A percentile compares a stretch with the other conserved stretches of the same genome.
These are phyloP conservation scores for Psilocybe sp. DNA, from an alignment of 768 basidiomycete genomes.

Conservation along the genomic window DNA sequence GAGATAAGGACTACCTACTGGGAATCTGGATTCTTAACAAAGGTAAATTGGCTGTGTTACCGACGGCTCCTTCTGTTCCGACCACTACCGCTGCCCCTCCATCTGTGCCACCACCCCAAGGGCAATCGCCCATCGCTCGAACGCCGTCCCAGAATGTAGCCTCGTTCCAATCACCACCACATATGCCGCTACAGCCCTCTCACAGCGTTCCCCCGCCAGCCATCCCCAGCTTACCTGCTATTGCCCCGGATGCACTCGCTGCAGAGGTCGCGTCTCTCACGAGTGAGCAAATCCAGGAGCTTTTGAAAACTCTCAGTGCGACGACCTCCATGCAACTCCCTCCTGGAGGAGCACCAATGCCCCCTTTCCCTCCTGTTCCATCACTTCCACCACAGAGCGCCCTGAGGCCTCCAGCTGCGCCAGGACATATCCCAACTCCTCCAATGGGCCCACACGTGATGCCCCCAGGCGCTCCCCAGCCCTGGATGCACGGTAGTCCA, in stretches of 20 bases:
- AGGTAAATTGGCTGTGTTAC: constrained; percentile 63
- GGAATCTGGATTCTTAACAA: constrained; percentile 86
- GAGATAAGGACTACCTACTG: constrained; percentile 66
- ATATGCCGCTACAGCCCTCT: constrained; percentile 7
- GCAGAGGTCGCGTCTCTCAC: constrained; percentile 73
- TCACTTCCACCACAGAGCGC: too few relatives aligned
- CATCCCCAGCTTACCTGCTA: constrained; percentile 28
- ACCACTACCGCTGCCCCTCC: constrained; percentile 17
- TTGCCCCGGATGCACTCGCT: constrained; percentile 52
- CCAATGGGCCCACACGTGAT: too few relatives aligned
- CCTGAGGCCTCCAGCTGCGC: too few relatives aligned
- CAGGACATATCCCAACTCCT: too few relatives aligned
- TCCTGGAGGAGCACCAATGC: constrained; percentile 18
- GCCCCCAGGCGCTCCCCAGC: too few relatives aligned
- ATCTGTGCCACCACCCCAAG: constrained; percentile 14
- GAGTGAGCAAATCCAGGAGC: constrained; percentile 71
- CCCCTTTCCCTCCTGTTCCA: constrained; percentile 10
- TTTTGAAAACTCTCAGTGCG: constrained; percentile 55
- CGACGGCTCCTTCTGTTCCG: constrained; percentile 22
- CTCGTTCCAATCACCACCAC: neutral
- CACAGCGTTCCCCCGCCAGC: constrained; percentile 14
- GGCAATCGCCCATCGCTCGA: constrained; percentile 8
- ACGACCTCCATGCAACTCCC: constrained; percentile 15
- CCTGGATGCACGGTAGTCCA: too few relatives aligned
- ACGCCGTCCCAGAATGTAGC: constrained; percentile 4